phyloP scores from a whole-genome alignment of 2,329 filamentous ascomycete species.

The Fusarium buharicum region DNA sequence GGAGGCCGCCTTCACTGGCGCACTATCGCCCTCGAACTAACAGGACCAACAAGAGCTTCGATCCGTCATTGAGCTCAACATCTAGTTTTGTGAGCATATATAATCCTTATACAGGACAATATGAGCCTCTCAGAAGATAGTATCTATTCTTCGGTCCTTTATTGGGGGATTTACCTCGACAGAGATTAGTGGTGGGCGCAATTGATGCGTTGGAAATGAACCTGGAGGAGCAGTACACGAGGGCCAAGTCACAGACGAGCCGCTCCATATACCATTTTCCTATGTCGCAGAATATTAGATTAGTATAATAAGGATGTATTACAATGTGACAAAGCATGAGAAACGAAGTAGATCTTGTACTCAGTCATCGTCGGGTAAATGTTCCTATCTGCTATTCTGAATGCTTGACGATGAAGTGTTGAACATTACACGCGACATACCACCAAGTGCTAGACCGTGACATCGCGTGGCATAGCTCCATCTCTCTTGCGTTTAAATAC shows the following conservation, averaged over 20 bases:
- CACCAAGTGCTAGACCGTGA: too few species aligned
- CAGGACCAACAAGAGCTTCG: slow-evolving; percentile 21
- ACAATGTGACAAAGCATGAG: not conserved
- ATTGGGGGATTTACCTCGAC: not conserved
- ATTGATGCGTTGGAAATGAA: not conserved
- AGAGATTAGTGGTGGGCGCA: not conserved
- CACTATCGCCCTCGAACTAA: slow-evolving; percentile 19
- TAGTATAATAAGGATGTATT: not conserved
- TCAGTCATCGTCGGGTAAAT: too few species aligned
- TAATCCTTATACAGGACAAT: slow-evolving; percentile 16
- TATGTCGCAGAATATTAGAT: not conserved
- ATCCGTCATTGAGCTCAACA: slow-evolving; percentile 12
- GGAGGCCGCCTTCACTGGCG: slow-evolving; percentile 3
- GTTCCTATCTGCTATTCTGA: too few species aligned
- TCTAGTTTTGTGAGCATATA: slow-evolving; percentile 23
- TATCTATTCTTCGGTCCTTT: accelerated
- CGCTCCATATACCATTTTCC: not conserved
- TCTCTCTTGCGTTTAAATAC: not conserved
- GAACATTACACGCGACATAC: too few species aligned
- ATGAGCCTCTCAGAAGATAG: slow-evolving; percentile 18
- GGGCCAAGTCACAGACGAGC: not conserved
- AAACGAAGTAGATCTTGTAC: not conserved
- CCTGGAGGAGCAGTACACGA: not conserved
- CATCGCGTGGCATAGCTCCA: too few species aligned
- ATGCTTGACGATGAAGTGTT: too few species aligned